Evolutionary conservation across 768 basidiomycete genomes (phyloP).

Genomic region (Pisolithus microcarpus): DNA sequence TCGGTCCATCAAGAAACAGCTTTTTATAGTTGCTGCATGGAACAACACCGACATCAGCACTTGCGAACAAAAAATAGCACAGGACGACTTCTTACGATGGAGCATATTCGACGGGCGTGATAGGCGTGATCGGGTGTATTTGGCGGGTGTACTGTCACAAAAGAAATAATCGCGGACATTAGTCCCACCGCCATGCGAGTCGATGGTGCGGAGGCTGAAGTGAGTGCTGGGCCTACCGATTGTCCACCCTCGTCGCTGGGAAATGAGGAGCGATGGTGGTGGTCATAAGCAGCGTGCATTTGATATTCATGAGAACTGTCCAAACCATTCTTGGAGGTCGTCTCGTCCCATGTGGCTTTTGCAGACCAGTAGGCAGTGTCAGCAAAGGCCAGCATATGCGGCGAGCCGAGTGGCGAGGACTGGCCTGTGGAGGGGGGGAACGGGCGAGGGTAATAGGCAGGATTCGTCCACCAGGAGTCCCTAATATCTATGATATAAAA

Average conservation of each 20-base stretch:
- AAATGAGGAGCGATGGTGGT: slow-evolving; percentile 20
- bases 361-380: slow-evolving; percentile 24
- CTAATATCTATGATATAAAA: slow-evolving; percentile 19
- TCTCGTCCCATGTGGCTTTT: slow-evolving; percentile 31
- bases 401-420: background rate
- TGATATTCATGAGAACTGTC: slow-evolving; percentile 28
- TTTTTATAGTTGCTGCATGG: slow-evolving; percentile 25
- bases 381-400: slow-evolving; percentile 23
- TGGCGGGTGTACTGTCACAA: slow-evolving; percentile 21
- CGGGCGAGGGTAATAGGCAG: slow-evolving; percentile 10
- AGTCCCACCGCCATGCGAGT: slow-evolving; percentile 5
- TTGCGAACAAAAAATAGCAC: slow-evolving; percentile 5
- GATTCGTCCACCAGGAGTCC: slow-evolving; percentile 14
- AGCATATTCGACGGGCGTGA: slow-evolving; percentile 28
- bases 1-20: slow-evolving; percentile 26
- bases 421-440: slow-evolving; percentile 14
- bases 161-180: slow-evolving; percentile 6
- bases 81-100: slow-evolving; percentile 19
- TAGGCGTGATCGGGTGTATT: slow-evolving; percentile 30
- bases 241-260: slow-evolving; percentile 22
- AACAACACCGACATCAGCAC: slow-evolving; percentile 8
- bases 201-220: slow-evolving; percentile 2
- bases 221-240: slow-evolving; percentile 16
- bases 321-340: slow-evolving; percentile 32
- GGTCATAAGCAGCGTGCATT: slow-evolving; percentile 27